These are phyloP conservation scores for Neurospora sp. DNA, from an alignment of 2,329 filamentous ascomycete genomes.

Conservation along the genomic window DNA sequence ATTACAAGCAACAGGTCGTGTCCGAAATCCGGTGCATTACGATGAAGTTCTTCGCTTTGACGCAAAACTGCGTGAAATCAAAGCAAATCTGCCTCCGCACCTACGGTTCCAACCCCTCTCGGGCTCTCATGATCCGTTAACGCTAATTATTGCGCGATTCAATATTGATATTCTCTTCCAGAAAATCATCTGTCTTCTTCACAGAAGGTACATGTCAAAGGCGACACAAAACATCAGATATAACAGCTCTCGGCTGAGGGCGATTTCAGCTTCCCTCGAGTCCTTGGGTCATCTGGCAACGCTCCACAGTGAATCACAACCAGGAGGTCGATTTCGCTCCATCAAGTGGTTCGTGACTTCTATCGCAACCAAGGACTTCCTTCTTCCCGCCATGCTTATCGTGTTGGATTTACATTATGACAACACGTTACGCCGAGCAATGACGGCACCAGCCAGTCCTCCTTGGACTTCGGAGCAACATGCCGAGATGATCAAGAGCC, in stretches of 20 bases:
- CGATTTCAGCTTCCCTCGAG: constrained; percentile 77
- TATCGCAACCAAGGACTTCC: constrained; percentile 73
- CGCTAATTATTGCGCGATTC: constrained; percentile 76
- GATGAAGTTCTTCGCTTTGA: constrained; percentile 57
- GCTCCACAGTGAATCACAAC: constrained; percentile 63
- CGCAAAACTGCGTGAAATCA: constrained; percentile 48
- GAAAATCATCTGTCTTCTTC: constrained; percentile 80
- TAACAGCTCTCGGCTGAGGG: constrained; percentile 70
- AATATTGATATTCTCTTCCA: constrained; percentile 78
- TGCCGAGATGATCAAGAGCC: constrained; percentile 63
- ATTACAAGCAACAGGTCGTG: constrained; percentile 51
- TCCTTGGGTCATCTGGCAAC: constrained; percentile 69
- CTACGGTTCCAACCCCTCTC: constrained; percentile 66
- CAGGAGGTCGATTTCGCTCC: constrained; percentile 59
- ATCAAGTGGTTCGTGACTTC: constrained; percentile 73
- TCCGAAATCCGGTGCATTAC: constrained; percentile 47
- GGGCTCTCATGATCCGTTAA: constrained; percentile 69
- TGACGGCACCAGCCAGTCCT: neutral
- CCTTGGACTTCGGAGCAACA: constrained; percentile 49
- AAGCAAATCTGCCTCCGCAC: constrained; percentile 66
- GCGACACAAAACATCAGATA: constrained; percentile 73
- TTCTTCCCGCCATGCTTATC: constrained; percentile 77
- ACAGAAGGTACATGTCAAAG: constrained; percentile 74
- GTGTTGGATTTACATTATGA: constrained; percentile 72
- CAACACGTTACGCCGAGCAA: constrained; percentile 31